phyloP scores from a whole-genome alignment of 306 rosid species.

The Ormosia emarginata region DNA sequence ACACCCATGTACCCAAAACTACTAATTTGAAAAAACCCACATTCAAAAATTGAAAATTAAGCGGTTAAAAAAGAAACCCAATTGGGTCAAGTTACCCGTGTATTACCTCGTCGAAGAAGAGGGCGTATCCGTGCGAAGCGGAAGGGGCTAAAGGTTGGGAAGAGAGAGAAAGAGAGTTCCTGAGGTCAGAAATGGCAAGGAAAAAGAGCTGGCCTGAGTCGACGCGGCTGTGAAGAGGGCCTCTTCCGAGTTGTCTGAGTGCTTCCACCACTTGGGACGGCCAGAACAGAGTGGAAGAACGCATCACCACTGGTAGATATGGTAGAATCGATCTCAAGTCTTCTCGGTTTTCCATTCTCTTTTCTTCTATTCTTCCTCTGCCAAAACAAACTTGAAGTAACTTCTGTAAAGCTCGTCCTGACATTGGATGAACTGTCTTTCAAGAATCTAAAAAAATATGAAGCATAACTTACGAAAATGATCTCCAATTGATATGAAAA shows the following conservation, averaged over 20 bases:
- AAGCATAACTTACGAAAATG: too few relatives aligned
- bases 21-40: not conserved
- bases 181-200: conserved; percentile 53
- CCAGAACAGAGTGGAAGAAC: conserved; percentile 65
- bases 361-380: not conserved
- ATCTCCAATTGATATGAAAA: too few relatives aligned
- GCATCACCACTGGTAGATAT: conserved; percentile 51
- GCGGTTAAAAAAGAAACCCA: not conserved
- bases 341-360: conserved; percentile 56
- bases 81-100: not conserved
- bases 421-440: too few relatives aligned
- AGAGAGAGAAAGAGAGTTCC: conserved; percentile 54
- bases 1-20: not conserved
- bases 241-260: conserved; percentile 48
- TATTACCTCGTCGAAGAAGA: conserved; percentile 78
- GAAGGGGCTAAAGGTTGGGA: conserved; percentile 41
- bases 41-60: not conserved
- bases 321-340: conserved; percentile 68
- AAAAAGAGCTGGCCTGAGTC: conserved; percentile 51
- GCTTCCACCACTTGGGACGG: conserved; percentile 62
- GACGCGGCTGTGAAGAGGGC: conserved; percentile 53
- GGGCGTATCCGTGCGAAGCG: conserved; percentile 49
- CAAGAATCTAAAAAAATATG: too few relatives aligned
- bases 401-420: too few relatives aligned
- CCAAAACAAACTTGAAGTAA: not conserved